A percentile compares a stretch with the other conserved stretches of the same genome.
These are phyloP conservation scores for Speleostelium caveatum DNA, from an alignment of 78 protist genomes.

Conservation along the genomic window DNA sequence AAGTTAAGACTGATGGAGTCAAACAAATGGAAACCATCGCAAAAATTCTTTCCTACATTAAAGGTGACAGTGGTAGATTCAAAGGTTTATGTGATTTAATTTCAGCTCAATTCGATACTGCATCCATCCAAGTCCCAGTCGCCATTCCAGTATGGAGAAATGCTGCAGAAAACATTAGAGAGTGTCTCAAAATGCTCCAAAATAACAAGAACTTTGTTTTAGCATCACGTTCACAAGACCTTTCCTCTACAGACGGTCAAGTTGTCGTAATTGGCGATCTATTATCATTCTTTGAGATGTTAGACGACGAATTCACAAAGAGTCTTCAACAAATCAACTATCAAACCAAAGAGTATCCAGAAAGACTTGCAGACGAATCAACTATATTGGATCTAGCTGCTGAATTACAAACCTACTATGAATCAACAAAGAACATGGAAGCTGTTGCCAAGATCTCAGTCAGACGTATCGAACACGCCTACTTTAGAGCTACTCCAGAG, in stretches of 20 bases:
- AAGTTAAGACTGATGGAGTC: constrained; percentile 58
- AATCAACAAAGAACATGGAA: not conserved
- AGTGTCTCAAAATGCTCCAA: constrained; percentile 3
- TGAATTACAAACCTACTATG: constrained; percentile 74
- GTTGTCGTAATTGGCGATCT: constrained; percentile 57
- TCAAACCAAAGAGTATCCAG: constrained; percentile 88
- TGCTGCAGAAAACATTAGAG: constrained; percentile 26
- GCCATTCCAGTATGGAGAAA: constrained; percentile 65
- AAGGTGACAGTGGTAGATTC: constrained; percentile 61
- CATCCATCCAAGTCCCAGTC: constrained; percentile 56
- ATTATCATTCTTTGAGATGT: constrained; percentile 78
- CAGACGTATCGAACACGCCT: constrained; percentile 82
- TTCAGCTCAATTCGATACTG: constrained; percentile 79
- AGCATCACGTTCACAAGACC: constrained; percentile 25
- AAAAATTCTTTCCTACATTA: constrained; percentile 5
- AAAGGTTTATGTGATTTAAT: constrained; percentile 65
- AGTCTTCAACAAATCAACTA: constrained; percentile 87
- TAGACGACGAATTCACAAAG: constrained; percentile 90
- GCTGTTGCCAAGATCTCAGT: constrained; percentile 67
- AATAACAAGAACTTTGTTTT: constrained; percentile 28
- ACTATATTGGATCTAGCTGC: constrained; percentile 35
- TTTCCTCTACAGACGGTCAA: constrained; percentile 9
- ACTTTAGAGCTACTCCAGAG: constrained; percentile 51
- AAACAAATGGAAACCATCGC: constrained; percentile 64
- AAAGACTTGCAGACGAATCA: constrained; percentile 84